A percentile compares a stretch with the other conserved stretches of the same genome.
Evolutionary conservation across 2,329 filamentous ascomycete genomes (phyloP).

Genomic region (Fusarium sarcochroum): DNA sequence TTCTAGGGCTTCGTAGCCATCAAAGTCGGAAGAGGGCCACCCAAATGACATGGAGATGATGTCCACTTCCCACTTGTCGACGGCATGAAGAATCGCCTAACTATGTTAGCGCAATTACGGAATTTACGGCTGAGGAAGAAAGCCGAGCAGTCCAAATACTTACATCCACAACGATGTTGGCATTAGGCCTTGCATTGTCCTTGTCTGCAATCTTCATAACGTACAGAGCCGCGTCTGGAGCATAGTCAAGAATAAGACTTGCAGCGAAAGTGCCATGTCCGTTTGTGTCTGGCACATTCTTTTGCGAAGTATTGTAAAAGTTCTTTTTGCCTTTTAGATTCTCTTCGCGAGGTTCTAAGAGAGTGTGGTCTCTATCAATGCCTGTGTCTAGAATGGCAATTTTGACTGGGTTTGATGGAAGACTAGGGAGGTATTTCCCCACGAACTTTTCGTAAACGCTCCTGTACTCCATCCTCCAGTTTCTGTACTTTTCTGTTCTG

Average conservation of each 20-base stretch:
- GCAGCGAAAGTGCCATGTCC: neutral
- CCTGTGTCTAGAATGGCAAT: too few relatives aligned
- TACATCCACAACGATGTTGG: neutral
- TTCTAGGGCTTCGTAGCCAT: neutral
- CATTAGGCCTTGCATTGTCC: neutral
- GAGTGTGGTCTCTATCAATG: too few relatives aligned
- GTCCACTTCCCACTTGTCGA: neutral
- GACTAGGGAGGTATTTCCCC: too few relatives aligned
- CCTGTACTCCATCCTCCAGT: too few relatives aligned
- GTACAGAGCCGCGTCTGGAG: neutral
- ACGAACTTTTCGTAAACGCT: too few relatives aligned
- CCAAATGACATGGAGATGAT: slow-evolving; percentile 25
- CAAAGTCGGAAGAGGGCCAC: neutral
- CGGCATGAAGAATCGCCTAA: neutral
- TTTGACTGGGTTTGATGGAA: too few relatives aligned
- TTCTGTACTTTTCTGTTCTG: too few relatives aligned
- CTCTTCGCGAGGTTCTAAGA: neutral
- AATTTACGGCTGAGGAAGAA: too few relatives aligned
- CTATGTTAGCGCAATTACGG: too few relatives aligned
- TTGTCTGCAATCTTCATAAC: neutral
- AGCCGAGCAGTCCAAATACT: too few relatives aligned
- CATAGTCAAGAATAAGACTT: neutral
- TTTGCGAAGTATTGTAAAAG: neutral
- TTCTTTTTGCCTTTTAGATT: neutral
- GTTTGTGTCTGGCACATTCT: neutral